Conservation (phyloP, 257 asterid genomes). For the Echium plantagineum region DNA sequence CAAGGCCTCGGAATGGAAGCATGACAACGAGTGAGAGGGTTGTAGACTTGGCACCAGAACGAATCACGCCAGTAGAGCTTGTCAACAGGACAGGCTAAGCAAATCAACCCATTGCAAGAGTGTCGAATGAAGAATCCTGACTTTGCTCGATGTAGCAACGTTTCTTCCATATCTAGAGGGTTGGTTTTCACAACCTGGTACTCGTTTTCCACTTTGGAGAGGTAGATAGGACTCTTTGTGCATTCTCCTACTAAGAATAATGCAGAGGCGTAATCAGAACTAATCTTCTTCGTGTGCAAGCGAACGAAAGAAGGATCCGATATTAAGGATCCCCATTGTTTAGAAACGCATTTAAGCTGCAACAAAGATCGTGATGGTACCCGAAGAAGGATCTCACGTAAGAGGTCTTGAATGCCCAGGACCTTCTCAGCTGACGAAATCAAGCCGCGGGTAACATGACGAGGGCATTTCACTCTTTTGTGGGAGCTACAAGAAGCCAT, state of each 20-base stretch:
- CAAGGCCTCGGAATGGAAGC: no score
- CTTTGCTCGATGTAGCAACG: neutral
- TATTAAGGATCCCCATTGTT: slow-evolving; percentile 5
- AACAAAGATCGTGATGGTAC: slow-evolving; percentile 13
- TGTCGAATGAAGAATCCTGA: neutral
- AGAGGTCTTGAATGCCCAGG: slow-evolving; percentile 5
- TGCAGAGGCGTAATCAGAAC: neutral
- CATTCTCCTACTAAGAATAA: slow-evolving; percentile 6
- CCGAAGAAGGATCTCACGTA: slow-evolving; percentile 5
- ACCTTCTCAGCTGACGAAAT: slow-evolving; percentile 8
- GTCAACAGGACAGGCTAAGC: slow-evolving; percentile 1
- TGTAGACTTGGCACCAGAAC: slow-evolving; percentile 8
- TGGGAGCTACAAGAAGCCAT: no score
- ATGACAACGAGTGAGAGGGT: slow-evolving; percentile 14
- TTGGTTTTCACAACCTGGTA: neutral
- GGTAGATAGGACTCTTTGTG: neutral
- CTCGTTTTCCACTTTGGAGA: neutral
- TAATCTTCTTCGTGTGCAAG: slow-evolving; percentile 1
- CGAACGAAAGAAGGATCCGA: slow-evolving; percentile 2
- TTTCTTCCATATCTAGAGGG: neutral
- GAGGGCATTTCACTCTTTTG: slow-evolving; percentile 5
- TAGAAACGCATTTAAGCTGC: slow-evolving; percentile 5
- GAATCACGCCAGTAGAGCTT: neutral
- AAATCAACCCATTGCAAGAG: slow-evolving; percentile 13
- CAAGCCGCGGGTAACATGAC: neutral